Conservation (phyloP, 495 filamentous ascomycete genomes). For the Aspergillus bertholletiae region DNA sequence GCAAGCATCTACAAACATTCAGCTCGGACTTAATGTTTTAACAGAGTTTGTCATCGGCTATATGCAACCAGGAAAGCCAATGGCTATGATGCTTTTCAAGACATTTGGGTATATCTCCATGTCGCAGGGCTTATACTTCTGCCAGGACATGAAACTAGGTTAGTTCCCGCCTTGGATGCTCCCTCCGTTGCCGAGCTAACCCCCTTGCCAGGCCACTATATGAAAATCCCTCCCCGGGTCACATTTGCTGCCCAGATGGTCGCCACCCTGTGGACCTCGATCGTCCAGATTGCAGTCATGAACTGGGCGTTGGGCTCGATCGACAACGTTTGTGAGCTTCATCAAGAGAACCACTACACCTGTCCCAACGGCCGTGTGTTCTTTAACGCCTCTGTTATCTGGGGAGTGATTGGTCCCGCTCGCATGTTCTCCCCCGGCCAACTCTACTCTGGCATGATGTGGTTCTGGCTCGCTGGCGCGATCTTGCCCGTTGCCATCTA, state of each 20-base stretch:
- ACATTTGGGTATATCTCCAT: slow-evolving; percentile 58
- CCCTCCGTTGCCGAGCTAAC: slow-evolving; percentile 1
- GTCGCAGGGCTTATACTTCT: slow-evolving; percentile 52
- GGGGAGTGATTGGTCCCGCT: slow-evolving; percentile 50
- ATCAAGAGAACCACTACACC: slow-evolving; percentile 52
- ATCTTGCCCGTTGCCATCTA: slow-evolving; percentile 47
- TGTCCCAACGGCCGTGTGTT: slow-evolving; percentile 62
- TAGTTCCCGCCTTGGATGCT: background rate
- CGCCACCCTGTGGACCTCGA: slow-evolving; percentile 51
- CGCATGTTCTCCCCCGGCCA: slow-evolving; percentile 50
- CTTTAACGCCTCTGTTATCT: slow-evolving; percentile 55
- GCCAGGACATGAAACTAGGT: slow-evolving; percentile 49
- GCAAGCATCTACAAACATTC: slow-evolving; percentile 51
- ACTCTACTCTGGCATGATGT: slow-evolving; percentile 43
- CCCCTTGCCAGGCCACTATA: slow-evolving; percentile 52
- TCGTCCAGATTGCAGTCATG: slow-evolving; percentile 58
- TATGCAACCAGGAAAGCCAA: slow-evolving; percentile 56
- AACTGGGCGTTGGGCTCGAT: slow-evolving; percentile 61
- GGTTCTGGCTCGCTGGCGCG: slow-evolving; percentile 49
- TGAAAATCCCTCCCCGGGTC: slow-evolving; percentile 61
- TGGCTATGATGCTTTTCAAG: slow-evolving; percentile 67
- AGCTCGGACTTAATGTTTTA: slow-evolving; percentile 54
- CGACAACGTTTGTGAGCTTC: slow-evolving; percentile 43
- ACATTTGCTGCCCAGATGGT: slow-evolving; percentile 57
- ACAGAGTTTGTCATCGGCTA: slow-evolving; percentile 64